Base-by-base conservation (phyloP, 129 eudicot species). In the Pittosporum tobira region DNA sequence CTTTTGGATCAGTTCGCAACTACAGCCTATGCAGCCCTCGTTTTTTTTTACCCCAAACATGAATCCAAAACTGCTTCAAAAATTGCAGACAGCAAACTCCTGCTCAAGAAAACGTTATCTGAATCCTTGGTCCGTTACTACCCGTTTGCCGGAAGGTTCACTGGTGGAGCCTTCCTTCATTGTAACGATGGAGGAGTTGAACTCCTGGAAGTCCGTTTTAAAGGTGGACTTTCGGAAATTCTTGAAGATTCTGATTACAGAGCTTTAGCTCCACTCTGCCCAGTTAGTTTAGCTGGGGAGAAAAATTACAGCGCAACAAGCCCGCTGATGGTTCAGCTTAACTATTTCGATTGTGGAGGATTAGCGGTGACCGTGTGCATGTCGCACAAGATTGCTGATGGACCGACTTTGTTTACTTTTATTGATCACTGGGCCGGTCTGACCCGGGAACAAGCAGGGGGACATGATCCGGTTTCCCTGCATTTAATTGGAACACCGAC, bases 81-180 rank as follows among this genome's bases (percentile, higher is more conserved):
- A 48, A 22, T 28, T 23, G 11, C 13, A 10, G 47, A 38, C 13
- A 25, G 23, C 26, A 7, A 20, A 44, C 10, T 34, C 31, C 57
- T 3, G 9, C 77, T 76, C 40, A 48, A 62, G 61, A 19, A 31
- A 19, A 62, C 77, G 27, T 8, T 76, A 6, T 66, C 77, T 13
- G 44, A 58, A 38, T 59, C 31, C 5, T 26, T 76, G 57, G 15
- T 67, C 0, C 64, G 37, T 11, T 61, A 71, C 56, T 71, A 71
- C 54, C 81, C 81, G 0, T 76, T 37, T 3, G 77, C 71, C 2
- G 81, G 77, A 66, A 71, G 77, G 38, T 26, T 76, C 48, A 49
- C 14, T 0, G 67, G 48, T 3, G 64, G 61, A 1, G 56, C 12
- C 42, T 50, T 24, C 34, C 51, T 66, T n/a, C 63, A 76, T 12